Base-by-base conservation (phyloP, 2,329 filamentous ascomycete genomes). In the Lachnellula arida region DNA sequence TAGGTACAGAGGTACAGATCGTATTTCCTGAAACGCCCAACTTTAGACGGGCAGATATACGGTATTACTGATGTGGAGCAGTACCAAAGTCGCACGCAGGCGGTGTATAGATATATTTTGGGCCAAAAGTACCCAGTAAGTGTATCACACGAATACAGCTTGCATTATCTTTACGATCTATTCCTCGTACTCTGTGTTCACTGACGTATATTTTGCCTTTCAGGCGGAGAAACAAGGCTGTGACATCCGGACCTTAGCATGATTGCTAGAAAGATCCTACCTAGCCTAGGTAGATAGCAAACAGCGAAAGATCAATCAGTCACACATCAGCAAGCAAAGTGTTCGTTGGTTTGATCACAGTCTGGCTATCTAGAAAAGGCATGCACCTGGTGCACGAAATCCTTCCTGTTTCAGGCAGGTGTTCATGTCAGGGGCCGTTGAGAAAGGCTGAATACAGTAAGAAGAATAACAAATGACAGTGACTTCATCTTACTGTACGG, bases 141-240 rank as follows among this genome's bases (percentile, higher is more conserved):
- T 15, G 19, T 32, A 25, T 14, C 19, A n/a, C n/a, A 48, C 46
- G 28, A 32, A 32, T 32, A 32, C 28, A 2, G 28, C 9, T 32
- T 32, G 28, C 28, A 32, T 11, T 32, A 28, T 28, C 7, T 8
- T 28, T 28, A 32, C 9, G 28, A 32, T 32, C 28, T 32, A 12
- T 32, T 32, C 9, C 28, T 32, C 15, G 19, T 48, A 25, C 23
- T 48, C 11, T 46, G 35, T 34, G 25, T 5, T 50, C 53, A 54
- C 59, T 59, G 59, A 59, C 56, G 51, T 57, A 54, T 46, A 14
- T 50, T 49, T 59, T 44, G 52, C 52, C 52, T 28, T 49, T 34
- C 44, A 6, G 25, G 44, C n/a, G 15, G 35, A 15, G 15, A 32
- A n/a, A 49, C 39, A 32, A 55, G 56, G 56, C 56, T 58, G 22